phyloP scores from a whole-genome alignment of 208 protist genomes.

The Leishmania martiniquensis region DNA sequence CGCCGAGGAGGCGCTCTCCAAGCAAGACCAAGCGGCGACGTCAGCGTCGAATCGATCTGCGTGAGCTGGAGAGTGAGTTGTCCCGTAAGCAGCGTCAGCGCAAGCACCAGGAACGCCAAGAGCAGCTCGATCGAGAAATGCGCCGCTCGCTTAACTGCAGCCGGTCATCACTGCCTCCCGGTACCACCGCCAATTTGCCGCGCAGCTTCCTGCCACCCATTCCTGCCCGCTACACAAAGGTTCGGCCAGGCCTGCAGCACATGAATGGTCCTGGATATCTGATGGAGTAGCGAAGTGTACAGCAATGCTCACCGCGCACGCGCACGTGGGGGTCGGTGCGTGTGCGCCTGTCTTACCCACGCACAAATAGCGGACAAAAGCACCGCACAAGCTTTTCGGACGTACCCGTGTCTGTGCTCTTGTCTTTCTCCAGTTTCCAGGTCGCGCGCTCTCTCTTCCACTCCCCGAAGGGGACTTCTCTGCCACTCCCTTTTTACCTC shows the following conservation, averaged over 20 bases:
- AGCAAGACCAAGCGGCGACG: slow-evolving; percentile 31
- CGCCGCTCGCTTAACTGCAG: slow-evolving; percentile 17
- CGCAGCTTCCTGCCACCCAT: slow-evolving; percentile 30
- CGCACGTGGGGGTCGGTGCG: neutral
- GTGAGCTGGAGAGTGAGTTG: slow-evolving; percentile 47
- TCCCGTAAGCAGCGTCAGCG: slow-evolving; percentile 40
- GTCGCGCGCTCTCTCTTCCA: neutral
- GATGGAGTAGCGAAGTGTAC: neutral
- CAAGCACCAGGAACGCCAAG: slow-evolving; percentile 34
- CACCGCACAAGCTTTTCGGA: neutral
- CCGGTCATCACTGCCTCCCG: neutral
- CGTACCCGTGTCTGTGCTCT: neutral
- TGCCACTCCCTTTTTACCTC: too few species aligned
- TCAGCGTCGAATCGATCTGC: slow-evolving; percentile 50
- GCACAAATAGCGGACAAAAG: neutral
- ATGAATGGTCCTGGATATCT: neutral
- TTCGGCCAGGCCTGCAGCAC: slow-evolving; percentile 1
- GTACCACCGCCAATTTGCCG: slow-evolving; percentile 4
- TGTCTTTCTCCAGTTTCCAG: neutral
- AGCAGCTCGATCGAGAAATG: slow-evolving; percentile 37
- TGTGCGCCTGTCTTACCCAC: neutral
- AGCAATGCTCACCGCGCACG: neutral
- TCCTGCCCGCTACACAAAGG: slow-evolving; percentile 13
- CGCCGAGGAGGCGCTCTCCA: slow-evolving; percentile 21
- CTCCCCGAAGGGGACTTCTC: too few species aligned